Base-by-base conservation (phyloP, 108 stramenopile genomes). In the Pelagomonas calceolata region DNA sequence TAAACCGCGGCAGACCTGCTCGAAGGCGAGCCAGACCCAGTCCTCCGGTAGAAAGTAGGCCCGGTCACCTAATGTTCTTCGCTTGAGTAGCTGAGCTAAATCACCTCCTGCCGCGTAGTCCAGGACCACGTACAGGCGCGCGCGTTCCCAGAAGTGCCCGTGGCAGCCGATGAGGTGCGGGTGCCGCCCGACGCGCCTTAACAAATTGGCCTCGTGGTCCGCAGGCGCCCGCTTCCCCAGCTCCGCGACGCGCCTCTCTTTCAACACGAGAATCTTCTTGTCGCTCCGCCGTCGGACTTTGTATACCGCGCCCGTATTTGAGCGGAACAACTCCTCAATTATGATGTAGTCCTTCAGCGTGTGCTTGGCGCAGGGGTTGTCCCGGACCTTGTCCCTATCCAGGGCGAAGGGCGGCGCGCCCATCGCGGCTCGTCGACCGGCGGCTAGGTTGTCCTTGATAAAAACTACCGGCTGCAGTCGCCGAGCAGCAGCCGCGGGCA, bases 81-180 rank as follows among this genome's bases (percentile, higher is more conserved):
- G 31, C 31, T 30, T 14, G 4, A 80, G 43, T 14, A 72, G 43
- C 15, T 36, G 21, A 12, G n/a, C 5, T 34, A 80, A 46, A 63
- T 80, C 79, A 15, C 79, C 79, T 31, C 60, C 33, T 5, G 30
- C 44, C 1, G 74, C 74, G 68, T 36, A 76, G 32, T 76, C 79
- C 18, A 80, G 65, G 64, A 76, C 79, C 64, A 80, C 83, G 73
- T 80, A 78, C 33, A 85, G 65, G n/a, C n/a, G n/a, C 30, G 73
- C 63, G 31, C 81, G 78, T 10, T 75, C 74, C 15, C 14, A 37
- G 65, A 85, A 85, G 66, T 77, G 78, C 60, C 82, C 82, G 32
- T 75, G 78, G 69, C 82, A 84, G 30, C 64, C 67, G 17, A 85
- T 78, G 26, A 85, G 80, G 51, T 82, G 77, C 30, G 82, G 78